phyloP scores from a whole-genome alignment of 164 flowering plant species.

The Vitis amurensis region DNA sequence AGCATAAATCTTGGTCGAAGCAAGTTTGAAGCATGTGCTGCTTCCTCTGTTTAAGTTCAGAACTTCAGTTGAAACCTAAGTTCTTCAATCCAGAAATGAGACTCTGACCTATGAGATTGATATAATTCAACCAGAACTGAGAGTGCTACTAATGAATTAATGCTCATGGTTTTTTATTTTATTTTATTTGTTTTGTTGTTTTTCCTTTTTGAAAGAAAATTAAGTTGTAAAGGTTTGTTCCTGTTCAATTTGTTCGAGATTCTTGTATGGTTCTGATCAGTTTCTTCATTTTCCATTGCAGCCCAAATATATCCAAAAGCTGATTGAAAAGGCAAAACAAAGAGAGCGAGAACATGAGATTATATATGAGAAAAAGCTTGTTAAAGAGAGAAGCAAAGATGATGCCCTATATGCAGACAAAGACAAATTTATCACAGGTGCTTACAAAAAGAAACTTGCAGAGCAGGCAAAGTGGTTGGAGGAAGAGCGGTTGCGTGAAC shows the following conservation, averaged over 20 bases:
- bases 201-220: too few species aligned
- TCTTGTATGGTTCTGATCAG: neutral
- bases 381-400: constrained; percentile 75
- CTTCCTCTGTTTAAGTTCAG: too few species aligned
- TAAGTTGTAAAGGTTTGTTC: too few species aligned
- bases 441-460: constrained; percentile 82
- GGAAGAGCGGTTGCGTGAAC: constrained; percentile 61
- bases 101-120: too few species aligned
- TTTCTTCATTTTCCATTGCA: constrained; percentile 29
- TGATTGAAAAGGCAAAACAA: constrained; percentile 61
- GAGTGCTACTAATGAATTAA: too few species aligned
- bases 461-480: constrained; percentile 79
- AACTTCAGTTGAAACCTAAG: too few species aligned
- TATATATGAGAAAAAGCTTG: constrained; percentile 68
- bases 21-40: too few species aligned
- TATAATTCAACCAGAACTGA: too few species aligned
- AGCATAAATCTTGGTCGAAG: too few species aligned
- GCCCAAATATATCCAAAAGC: constrained; percentile 59
- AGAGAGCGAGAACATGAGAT: constrained; percentile 71
- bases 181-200: neutral
- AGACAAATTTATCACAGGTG: constrained; percentile 80
- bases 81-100: too few species aligned
- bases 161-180: neutral
- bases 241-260: too few species aligned
- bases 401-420: constrained; percentile 76